Conservation (phyloP, 176 grass and related monocot genomes). For the Canna indica region DNA sequence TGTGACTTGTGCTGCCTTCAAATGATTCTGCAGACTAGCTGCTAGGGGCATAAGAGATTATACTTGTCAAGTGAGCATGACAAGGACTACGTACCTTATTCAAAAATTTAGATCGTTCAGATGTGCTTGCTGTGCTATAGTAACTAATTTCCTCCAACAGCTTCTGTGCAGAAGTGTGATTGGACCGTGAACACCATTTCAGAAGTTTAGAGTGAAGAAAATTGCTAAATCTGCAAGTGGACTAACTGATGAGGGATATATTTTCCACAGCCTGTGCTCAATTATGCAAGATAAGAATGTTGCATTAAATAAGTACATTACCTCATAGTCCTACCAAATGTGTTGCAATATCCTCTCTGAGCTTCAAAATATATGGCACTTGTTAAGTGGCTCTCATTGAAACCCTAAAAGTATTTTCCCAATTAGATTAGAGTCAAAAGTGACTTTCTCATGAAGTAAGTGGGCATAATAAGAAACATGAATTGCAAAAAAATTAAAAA, state of each 20-base stretch:
- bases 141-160: conserved; percentile 37
- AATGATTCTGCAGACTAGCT: not conserved
- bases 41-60: not conserved
- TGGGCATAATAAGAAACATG: not conserved
- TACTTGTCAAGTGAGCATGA: not conserved
- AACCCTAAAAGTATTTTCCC: conserved; percentile 2
- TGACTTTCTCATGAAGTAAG: not conserved
- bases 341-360: conserved; percentile 17
- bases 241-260: not conserved
- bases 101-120: conserved; percentile 44
- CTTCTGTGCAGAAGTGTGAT: conserved; percentile 37
- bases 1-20: no score
- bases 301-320: not conserved
- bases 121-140: conserved; percentile 24
- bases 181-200: conserved; percentile 41
- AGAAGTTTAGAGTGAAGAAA: conserved; percentile 41
- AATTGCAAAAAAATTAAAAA: not conserved
- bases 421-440: not conserved
- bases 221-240: conserved; percentile 46
- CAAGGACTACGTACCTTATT: conserved; percentile 40
- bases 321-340: conserved; percentile 20
- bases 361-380: conserved; percentile 25
- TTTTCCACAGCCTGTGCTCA: not conserved
- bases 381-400: conserved; percentile 11
- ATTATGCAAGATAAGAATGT: not conserved